These are phyloP conservation scores for Sabuloglossum arenarium DNA, from an alignment of 495 filamentous ascomycete species.

Conservation along the genomic window DNA sequence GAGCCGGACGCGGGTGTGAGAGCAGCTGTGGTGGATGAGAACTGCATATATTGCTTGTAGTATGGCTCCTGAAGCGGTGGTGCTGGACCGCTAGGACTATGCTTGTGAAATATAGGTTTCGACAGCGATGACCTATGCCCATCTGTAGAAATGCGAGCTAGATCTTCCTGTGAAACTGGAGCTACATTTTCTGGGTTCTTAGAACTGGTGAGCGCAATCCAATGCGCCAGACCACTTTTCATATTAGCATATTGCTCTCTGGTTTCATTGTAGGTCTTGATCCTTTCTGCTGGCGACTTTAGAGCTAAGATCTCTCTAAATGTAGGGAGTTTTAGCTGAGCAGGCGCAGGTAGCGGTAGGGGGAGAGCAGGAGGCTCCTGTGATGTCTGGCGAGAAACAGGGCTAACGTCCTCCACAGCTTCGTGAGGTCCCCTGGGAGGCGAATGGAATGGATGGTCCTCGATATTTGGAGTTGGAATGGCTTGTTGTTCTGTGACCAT, in stretches of 20 bases:
- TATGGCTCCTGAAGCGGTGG: slow-evolving; percentile 24
- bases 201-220: slow-evolving; percentile 34
- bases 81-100: slow-evolving; percentile 4
- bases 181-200: slow-evolving; percentile 30
- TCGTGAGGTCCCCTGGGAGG: background rate
- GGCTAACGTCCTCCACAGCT: no score
- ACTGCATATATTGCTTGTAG: slow-evolving; percentile 26
- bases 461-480: background rate
- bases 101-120: slow-evolving; percentile 27
- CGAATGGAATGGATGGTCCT: background rate
- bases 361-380: background rate
- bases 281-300: slow-evolving; percentile 36
- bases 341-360: background rate
- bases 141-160: slow-evolving; percentile 10
- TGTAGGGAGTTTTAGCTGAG: slow-evolving; percentile 22
- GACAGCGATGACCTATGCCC: slow-evolving; percentile 15
- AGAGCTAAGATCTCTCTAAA: slow-evolving; percentile 58
- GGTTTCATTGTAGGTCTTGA: slow-evolving; percentile 45
- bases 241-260: slow-evolving; percentile 45
- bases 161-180: slow-evolving; percentile 19
- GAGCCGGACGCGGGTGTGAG: slow-evolving; percentile 8
- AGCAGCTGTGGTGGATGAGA: slow-evolving; percentile 13
- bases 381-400: background rate
- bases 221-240: slow-evolving; percentile 54
- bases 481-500: background rate